Percentiles rank a stretch among this genome's conserved stretches.
Evolutionary conservation across 2,329 filamentous ascomycete genomes (phyloP).

Genomic region (Tricladium varicosporioides): DNA sequence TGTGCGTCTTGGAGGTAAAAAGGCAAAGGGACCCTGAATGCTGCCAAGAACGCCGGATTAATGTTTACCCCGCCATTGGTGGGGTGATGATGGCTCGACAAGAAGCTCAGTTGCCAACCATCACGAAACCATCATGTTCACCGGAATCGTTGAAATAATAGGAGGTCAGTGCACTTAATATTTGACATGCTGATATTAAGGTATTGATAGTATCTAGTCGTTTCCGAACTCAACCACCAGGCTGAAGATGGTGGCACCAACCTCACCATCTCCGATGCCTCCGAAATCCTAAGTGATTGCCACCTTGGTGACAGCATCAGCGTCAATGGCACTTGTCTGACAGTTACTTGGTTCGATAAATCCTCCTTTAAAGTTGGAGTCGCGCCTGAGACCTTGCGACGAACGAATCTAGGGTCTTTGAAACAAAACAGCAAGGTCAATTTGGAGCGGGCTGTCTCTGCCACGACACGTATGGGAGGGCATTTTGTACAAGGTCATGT

Average conservation of each 20-base stretch:
- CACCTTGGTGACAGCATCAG: constrained; percentile 91
- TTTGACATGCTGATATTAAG: constrained; percentile 6
- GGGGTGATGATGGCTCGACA: neutral
- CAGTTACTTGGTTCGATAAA: constrained; percentile 70
- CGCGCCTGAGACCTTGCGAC: constrained; percentile 90
- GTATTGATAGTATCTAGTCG: constrained; percentile 52
- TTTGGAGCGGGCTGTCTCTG: constrained; percentile 88
- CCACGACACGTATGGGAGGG: constrained; percentile 92
- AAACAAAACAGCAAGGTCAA: constrained; percentile 70
- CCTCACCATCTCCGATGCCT: constrained; percentile 74
- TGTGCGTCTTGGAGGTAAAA: no score
- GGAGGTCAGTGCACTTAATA: constrained; percentile 63
- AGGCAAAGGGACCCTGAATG: no score
- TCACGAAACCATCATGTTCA: constrained; percentile 69
- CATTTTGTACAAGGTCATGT: constrained; percentile 99
- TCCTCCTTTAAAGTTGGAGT: constrained; percentile 83
- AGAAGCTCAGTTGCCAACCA: neutral
- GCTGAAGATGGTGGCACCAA: constrained; percentile 86
- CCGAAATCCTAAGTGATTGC: constrained; percentile 74
- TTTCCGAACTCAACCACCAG: constrained; percentile 76
- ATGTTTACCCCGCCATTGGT: neutral
- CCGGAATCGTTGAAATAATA: constrained; percentile 87
- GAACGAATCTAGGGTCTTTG: constrained; percentile 88
- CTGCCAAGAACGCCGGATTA: neutral
- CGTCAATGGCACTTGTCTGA: constrained; percentile 94